phyloP scores from a whole-genome alignment of 2,329 filamentous ascomycete genomes.

The Penicillium sp. region DNA sequence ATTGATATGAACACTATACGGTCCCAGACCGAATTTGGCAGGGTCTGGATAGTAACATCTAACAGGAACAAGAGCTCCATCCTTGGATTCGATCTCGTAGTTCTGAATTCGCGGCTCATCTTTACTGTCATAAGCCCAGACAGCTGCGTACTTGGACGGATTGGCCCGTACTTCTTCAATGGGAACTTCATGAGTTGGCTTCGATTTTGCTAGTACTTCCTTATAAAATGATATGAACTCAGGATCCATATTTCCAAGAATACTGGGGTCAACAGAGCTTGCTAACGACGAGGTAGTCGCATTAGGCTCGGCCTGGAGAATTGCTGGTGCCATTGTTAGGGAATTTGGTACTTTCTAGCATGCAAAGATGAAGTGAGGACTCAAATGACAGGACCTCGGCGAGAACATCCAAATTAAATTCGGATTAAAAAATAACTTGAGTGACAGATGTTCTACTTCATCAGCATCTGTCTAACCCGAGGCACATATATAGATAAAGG shows the following conservation, averaged over 20 bases:
- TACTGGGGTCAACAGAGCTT: not conserved
- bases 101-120: too few species aligned
- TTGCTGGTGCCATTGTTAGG: not conserved
- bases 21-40: constrained; percentile 25
- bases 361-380: not conserved
- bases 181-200: constrained; percentile 37
- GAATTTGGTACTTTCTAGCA: not conserved
- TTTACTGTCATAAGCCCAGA: constrained; percentile 2
- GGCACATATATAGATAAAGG: not conserved
- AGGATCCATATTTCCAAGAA: not conserved
- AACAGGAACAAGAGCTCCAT: not conserved
- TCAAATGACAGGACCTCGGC: not conserved
- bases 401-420: not conserved
- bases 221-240: not conserved
- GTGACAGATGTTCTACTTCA: not conserved
- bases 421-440: not conserved
- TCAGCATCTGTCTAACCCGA: not conserved
- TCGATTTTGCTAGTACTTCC: not conserved
- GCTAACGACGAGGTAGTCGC: not conserved
- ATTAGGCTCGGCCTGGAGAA: not conserved
- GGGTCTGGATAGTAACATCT: not conserved
- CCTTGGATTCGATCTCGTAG: too few species aligned
- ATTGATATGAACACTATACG: constrained; percentile 1
- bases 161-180: constrained; percentile 38
- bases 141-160: constrained; percentile 32